Evolutionary conservation across 352 stramenopile species (phyloP).

Genomic region (Pythium dissimile): DNA sequence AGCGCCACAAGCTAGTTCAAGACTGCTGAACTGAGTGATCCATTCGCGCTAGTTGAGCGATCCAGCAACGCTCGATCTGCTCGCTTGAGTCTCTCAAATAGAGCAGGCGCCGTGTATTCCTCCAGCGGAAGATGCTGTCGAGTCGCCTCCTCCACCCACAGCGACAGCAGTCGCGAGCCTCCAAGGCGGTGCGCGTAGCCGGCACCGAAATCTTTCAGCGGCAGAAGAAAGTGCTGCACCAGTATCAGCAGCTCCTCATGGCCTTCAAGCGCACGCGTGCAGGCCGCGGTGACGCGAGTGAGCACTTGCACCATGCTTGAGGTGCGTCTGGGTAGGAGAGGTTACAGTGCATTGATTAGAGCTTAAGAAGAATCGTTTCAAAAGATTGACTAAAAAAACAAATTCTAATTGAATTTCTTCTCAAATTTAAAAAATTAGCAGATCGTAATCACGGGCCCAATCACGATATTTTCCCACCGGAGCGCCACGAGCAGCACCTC

Average conservation of each 20-base stretch:
- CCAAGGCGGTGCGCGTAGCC: neutral
- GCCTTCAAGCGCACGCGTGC: neutral
- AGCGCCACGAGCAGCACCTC: conserved; percentile 18
- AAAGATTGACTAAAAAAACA: too few relatives aligned
- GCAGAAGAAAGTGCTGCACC: conserved; percentile 1
- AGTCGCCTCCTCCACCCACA: neutral
- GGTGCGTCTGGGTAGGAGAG: too few relatives aligned
- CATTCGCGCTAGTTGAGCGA: too few relatives aligned
- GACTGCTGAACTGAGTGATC: too few relatives aligned
- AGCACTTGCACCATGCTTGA: too few relatives aligned
- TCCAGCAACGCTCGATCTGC: too few relatives aligned
- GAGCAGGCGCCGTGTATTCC: neutral
- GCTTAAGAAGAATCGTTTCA: neutral
- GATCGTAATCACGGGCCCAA: conserved; percentile 15
- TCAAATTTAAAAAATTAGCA: too few relatives aligned
- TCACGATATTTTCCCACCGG: conserved; percentile 11
- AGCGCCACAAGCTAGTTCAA: neutral
- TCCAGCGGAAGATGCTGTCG: neutral
- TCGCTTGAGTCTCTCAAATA: neutral
- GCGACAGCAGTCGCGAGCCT: neutral
- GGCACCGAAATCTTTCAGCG: neutral
- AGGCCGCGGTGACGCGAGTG: neutral
- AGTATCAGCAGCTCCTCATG: neutral
- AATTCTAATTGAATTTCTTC: too few relatives aligned
- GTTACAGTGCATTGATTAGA: neutral